phyloP scores from a whole-genome alignment of 352 stramenopile genomes.

The Phytophthora brassicae region DNA sequence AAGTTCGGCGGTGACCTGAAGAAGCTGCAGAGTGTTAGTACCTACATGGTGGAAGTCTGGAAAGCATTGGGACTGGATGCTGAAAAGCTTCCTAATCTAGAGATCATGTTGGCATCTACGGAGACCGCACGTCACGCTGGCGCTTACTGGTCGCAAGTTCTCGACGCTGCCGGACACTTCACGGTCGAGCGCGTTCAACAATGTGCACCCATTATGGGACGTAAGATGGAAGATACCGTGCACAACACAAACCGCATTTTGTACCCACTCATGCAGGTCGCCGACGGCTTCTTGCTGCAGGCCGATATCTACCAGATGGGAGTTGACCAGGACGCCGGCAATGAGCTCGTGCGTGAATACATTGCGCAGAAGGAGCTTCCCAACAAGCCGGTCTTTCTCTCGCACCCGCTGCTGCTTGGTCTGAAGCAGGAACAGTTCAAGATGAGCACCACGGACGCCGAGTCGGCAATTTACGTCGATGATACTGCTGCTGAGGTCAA shows the following conservation, averaged over 20 bases:
- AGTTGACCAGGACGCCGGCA: constrained; percentile 95
- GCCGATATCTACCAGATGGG: constrained; percentile 99
- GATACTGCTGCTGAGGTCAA: constrained; percentile 94
- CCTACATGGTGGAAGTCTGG: constrained; percentile 99
- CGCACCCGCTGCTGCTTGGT: constrained; percentile 97
- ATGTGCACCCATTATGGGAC: constrained; percentile 99
- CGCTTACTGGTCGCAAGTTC: constrained; percentile 93
- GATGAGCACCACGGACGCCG: constrained; percentile 98
- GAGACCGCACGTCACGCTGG: constrained; percentile 89
- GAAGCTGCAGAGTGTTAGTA: constrained; percentile 93
- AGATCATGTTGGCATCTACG: constrained; percentile 98
- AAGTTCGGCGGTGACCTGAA: constrained; percentile 98
- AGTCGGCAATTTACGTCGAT: constrained; percentile 99
- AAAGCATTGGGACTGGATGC: constrained; percentile 97
- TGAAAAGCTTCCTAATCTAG: constrained; percentile 88
- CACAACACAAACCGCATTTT: constrained; percentile 94
- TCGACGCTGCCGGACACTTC: constrained; percentile 90
- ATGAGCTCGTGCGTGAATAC: constrained; percentile 97
- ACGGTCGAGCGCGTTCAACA: constrained; percentile 95
- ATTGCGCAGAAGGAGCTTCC: constrained; percentile 85
- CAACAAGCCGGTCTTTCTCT: constrained; percentile 92
- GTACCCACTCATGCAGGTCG: constrained; percentile 98
- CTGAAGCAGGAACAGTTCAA: constrained; percentile 99
- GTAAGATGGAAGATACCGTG: constrained; percentile 76
- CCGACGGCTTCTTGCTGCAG: constrained; percentile 98